Base-by-base conservation (phyloP, 2,329 filamentous ascomycete species). In the Phoma sp. region DNA sequence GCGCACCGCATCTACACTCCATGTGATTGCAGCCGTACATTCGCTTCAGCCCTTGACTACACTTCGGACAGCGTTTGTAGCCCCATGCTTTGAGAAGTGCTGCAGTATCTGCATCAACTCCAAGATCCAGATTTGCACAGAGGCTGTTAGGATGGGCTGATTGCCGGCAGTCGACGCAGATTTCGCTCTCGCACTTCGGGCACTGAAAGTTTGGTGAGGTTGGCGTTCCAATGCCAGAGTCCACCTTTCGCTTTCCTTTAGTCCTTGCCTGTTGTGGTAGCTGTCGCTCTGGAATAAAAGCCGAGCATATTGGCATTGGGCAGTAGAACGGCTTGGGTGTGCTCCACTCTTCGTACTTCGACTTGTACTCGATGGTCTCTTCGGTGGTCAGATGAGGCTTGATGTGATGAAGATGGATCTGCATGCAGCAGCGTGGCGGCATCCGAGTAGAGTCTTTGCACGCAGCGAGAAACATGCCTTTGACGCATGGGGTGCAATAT, bases 21-120 rank as follows among this genome's bases (percentile, higher is more conserved):
- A 83, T 77, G 42, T 81, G 78, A 28, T 66, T 64, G 59, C 81
- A 84, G 6, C 81, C 81, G 53, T 62, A 78, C 76, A 82, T 80
- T 47, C 75, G 74, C 56, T 75, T 74, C 14, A 83, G 66, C 7
- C 77, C 81, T n/a, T 77, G 71, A 1, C 74, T 71, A 55, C 81
- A 83, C 47, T 77, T 77, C 0, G 81, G 81, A 48, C 81, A 84
- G 7, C 74, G 71, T 62, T 81, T 83, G 64, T 81, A 79, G 3
- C 78, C 76, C 69, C 76, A 81, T 34, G 65, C 69, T 40, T 72
- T 68, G 2, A 83, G 66, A 28, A 79, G 45, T 9, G 54, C 53
- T n/a, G 66, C 64, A 4, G 67, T 72, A 18, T 79, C 74, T 18
- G 75, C 52, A 26, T 76, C 74, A 4, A 72, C 65, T 6, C 67